These are phyloP conservation scores for Persicaria tinctoria DNA, from an alignment of 148 eudicot species.

Conservation along the genomic window DNA sequence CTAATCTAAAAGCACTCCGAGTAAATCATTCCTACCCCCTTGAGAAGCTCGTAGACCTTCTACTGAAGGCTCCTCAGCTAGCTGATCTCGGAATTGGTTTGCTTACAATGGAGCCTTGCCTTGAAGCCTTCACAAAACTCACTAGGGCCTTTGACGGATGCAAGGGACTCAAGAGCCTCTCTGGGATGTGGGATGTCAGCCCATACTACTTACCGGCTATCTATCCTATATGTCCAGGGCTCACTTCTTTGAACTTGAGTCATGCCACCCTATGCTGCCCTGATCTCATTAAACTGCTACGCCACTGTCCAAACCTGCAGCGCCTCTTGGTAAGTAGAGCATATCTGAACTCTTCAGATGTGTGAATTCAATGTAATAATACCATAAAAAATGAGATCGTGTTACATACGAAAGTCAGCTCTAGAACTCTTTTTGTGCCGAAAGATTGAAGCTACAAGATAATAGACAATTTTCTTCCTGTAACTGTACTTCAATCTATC, in stretches of 20 bases:
- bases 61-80: slow-evolving; percentile 56
- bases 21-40: slow-evolving; percentile 57
- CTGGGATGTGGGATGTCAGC: slow-evolving; percentile 56
- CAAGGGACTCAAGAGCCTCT: slow-evolving; percentile 53
- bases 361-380: too few species aligned
- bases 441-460: too few species aligned
- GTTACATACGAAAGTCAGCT: too few species aligned
- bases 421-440: too few species aligned
- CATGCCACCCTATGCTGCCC: slow-evolving; percentile 51
- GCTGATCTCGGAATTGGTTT: slow-evolving; percentile 67
- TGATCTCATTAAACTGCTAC: slow-evolving; percentile 60
- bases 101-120: slow-evolving; percentile 49
- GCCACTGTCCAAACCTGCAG: slow-evolving; percentile 58
- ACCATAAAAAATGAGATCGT: too few species aligned
- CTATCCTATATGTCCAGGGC: slow-evolving; percentile 52
- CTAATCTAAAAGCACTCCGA: slow-evolving; percentile 47
- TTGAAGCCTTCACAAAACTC: slow-evolving; percentile 41
- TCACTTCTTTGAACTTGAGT: slow-evolving; percentile 69
- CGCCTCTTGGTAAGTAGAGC: slow-evolving; percentile 49
- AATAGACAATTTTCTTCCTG: too few species aligned
- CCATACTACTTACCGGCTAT: slow-evolving; percentile 46
- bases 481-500: too few species aligned
- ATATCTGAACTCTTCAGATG: too few species aligned
- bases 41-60: slow-evolving; percentile 49
- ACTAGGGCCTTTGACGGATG: slow-evolving; percentile 36